A percentile compares a stretch with the other conserved stretches of the same genome.
These are phyloP conservation scores for Puccinia hordei DNA, from an alignment of 1,284 basidiomycete species.

Conservation along the genomic window DNA sequence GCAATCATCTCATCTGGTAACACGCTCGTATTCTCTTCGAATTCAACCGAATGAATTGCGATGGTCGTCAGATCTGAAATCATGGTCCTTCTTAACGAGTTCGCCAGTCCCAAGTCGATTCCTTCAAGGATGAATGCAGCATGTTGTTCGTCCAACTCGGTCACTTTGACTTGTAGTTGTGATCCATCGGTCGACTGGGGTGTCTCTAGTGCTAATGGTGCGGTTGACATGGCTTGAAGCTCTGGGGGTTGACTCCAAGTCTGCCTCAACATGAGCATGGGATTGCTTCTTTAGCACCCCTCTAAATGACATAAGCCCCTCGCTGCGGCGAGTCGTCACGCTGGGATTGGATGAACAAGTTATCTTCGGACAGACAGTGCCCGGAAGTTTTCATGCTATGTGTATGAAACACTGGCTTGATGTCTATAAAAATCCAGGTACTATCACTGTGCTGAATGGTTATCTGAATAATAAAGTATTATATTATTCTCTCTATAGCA, in stretches of 20 bases:
- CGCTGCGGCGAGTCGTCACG: no score
- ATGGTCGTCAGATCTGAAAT: conserved; percentile 94
- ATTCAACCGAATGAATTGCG: conserved; percentile 95
- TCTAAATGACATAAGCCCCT: no score
- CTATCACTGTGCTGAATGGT: no score
- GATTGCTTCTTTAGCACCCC: no score
- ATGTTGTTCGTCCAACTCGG: conserved; percentile 48
- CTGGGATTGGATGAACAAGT: no score
- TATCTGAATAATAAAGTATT: no score
- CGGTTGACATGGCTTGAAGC: conserved; percentile 35
- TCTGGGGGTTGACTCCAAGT: not conserved
- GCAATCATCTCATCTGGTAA: conserved; percentile 97
- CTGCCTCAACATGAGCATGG: no score
- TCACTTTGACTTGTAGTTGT: conserved; percentile 46
- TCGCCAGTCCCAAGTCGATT: conserved; percentile 90
- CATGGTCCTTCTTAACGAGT: conserved; percentile 82
- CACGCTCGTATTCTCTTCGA: conserved; percentile 87
- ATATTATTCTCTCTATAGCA: no score
- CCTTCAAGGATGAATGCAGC: conserved; percentile 77
- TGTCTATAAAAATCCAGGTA: no score
- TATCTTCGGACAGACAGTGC: no score
- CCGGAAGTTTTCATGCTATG: no score
- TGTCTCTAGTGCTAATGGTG: conserved; percentile 39
- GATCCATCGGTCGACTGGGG: conserved; percentile 49
- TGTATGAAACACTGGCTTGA: no score